Percentiles rank a stretch among this genome's conserved stretches.
Evolutionary conservation across 31 red algal species (phyloP).

Genomic region (Asparagopsis taxiformis): DNA sequence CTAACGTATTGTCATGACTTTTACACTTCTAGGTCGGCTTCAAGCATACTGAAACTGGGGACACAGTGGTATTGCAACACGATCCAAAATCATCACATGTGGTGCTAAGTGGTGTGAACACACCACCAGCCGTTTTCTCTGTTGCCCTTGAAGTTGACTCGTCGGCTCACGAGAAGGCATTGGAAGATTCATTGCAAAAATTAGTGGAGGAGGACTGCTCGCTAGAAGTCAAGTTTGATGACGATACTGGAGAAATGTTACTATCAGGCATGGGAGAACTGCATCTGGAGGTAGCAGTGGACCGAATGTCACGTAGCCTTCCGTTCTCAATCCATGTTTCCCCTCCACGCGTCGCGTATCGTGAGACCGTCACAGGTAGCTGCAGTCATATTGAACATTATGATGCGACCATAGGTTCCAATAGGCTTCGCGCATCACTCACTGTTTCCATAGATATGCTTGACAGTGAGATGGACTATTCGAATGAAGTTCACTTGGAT

Average conservation of each 20-base stretch:
- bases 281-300: constrained; percentile 84
- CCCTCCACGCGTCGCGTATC: constrained; percentile 72
- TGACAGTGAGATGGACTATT: constrained; percentile 4
- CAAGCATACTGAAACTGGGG: constrained; percentile 76
- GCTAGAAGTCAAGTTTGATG: constrained; percentile 35
- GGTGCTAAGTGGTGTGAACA: constrained; percentile 51
- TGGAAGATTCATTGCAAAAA: constrained; percentile 48
- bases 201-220: constrained; percentile 83
- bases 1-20: too few relatives aligned
- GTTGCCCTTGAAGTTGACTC: constrained; percentile 74
- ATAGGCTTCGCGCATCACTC: constrained; percentile 37
- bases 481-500: constrained; percentile 12
- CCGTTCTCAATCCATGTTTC: constrained; percentile 40
- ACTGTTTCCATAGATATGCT: constrained; percentile 21
- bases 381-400: constrained; percentile 18
- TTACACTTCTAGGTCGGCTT: constrained; percentile 79
- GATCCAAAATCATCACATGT: constrained; percentile 21
- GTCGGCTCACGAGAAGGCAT: constrained; percentile 33
- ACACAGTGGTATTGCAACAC: constrained; percentile 60
- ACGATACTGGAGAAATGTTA: constrained; percentile 76
- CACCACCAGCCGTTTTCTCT: constrained; percentile 80
- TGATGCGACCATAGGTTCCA: constrained; percentile 40
- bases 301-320: constrained; percentile 49
- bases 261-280: constrained; percentile 96
- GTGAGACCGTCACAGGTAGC: constrained; percentile 54